Evolutionary conservation across 2,329 filamentous ascomycete genomes (phyloP), one percentile per base, ranked within the genome.

Genomic region (Macrophomina tecta): DNA sequence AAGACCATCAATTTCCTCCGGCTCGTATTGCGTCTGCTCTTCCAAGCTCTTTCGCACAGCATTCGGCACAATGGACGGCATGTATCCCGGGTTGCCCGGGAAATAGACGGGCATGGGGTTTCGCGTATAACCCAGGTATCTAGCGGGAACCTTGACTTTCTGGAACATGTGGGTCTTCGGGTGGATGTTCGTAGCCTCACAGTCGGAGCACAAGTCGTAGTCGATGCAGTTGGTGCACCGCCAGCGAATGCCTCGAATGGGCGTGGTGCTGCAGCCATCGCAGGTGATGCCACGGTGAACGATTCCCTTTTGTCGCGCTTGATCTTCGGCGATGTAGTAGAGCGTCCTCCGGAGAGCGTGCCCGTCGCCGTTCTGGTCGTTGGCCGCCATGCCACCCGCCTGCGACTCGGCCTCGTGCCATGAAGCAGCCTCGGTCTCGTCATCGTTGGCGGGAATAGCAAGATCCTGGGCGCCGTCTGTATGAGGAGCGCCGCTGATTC

Each of bases 161-260:
- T 96, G 97, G 80, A 99, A 98, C 53, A 98, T 87, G 78, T 99
- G 95, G 1, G 93, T 97, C 77, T 94, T 96, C 74, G 87, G 89
- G 75, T 97, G 94, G 1, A 90, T 80, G 28, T 87, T 87, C 5
- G 91, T 87, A 16, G 86, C 83, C 80, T 99, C 94, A 80, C 95
- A 99, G 7, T 90, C 90, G 75, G 97, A 93, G 82, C 95, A 99
- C 2, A 99, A 87, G 76, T 99, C 95, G 76, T 93, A 98, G 79
- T 99, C 94, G 70, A 92, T 89, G 76, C 95, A 99, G 80, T 99
- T 98, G 72, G 93, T 90, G 79, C 95, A 99, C 68, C 94, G 91
- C 81, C 97, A 99, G 67, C 95, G 88, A 68, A 97, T 91, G 16
- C 95, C 95, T 63, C 92, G 90, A 69, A 99, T 98, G 12, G 95